phyloP scores from a whole-genome alignment of 495 filamentous ascomycete genomes.

The Penicillium fimorum region DNA sequence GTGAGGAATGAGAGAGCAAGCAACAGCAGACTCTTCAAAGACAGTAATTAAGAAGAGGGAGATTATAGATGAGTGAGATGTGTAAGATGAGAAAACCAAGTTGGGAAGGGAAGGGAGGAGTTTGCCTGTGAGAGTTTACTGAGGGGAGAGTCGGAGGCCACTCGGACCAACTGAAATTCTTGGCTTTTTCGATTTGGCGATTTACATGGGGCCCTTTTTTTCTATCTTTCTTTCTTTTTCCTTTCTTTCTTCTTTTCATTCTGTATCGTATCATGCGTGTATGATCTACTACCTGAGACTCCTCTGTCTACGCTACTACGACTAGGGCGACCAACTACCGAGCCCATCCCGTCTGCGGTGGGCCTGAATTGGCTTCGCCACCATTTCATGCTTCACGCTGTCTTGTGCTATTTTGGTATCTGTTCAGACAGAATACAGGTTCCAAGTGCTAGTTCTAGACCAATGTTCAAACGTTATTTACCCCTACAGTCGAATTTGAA shows the following conservation, averaged over 20 bases:
- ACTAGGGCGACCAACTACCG: conserved; percentile 25
- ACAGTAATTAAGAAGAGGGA: conserved; percentile 1
- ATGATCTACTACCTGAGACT: conserved; percentile 22
- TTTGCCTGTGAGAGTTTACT: conserved; percentile 32
- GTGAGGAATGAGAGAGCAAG: conserved; percentile 2
- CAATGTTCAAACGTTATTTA: neutral
- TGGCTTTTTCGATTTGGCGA: conserved; percentile 7
- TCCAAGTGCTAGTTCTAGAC: neutral
- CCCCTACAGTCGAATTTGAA: neutral
- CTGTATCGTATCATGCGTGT: conserved; percentile 1
- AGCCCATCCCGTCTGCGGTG: conserved; percentile 19
- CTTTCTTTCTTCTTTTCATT: neutral
- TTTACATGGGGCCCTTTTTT: neutral
- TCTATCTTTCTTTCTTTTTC: neutral
- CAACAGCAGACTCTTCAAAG: neutral
- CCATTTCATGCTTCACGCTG: neutral
- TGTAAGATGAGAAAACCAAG: conserved; percentile 3
- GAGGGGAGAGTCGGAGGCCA: conserved; percentile 12
- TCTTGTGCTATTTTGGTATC: neutral
- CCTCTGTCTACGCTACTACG: conserved; percentile 25
- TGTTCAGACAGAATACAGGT: neutral
- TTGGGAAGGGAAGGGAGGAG: conserved; percentile 16
- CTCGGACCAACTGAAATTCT: conserved; percentile 17
- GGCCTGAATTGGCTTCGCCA: conserved; percentile 24
- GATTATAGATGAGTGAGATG: conserved; percentile 12